These are phyloP conservation scores for Symbiodinium natans DNA, from an alignment of 73 alveolate genomes.

Conservation along the genomic window DNA sequence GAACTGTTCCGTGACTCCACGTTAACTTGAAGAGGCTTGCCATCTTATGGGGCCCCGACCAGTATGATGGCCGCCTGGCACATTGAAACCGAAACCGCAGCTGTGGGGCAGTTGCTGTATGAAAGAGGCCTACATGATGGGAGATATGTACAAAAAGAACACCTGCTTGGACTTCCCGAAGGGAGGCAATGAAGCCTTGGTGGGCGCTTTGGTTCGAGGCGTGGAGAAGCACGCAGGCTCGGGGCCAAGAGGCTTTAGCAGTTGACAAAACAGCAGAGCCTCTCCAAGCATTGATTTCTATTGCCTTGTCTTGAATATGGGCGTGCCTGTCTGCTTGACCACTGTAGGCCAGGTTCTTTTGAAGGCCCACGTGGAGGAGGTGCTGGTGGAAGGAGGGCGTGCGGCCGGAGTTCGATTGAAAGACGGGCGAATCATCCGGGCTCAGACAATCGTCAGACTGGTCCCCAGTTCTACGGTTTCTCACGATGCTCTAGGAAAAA, in stretches of 20 bases:
- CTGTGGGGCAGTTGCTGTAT: neutral
- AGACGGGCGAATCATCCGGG: constrained; percentile 26
- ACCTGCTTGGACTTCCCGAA: constrained; percentile 88
- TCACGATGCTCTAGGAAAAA: neutral
- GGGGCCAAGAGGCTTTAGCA: neutral
- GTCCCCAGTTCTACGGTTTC: neutral
- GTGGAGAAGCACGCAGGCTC: constrained; percentile 83
- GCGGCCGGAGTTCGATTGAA: constrained; percentile 82
- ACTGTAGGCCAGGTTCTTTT: constrained; percentile 46
- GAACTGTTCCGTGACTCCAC: no score
- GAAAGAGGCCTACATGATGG: constrained; percentile 93
- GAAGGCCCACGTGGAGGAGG: constrained; percentile 87
- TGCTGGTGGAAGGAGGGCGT: constrained; percentile 68
- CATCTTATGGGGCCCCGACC: constrained; percentile 90
- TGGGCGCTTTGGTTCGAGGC: constrained; percentile 83
- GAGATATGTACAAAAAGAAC: constrained; percentile 84
- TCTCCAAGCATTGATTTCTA: neutral
- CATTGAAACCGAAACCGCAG: no score
- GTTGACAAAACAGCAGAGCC: neutral
- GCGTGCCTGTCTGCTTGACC: neutral
- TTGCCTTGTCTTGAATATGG: neutral
- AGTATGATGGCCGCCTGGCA: constrained; percentile 53
- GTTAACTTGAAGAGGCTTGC: constrained; percentile 34
- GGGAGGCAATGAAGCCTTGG: constrained; percentile 93
- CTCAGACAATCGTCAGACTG: constrained; percentile 49